Evolutionary conservation across 2,329 filamentous ascomycete species (phyloP), one percentile per base, ranked within the genome.

Genomic region (Myrmaecium sp.): DNA sequence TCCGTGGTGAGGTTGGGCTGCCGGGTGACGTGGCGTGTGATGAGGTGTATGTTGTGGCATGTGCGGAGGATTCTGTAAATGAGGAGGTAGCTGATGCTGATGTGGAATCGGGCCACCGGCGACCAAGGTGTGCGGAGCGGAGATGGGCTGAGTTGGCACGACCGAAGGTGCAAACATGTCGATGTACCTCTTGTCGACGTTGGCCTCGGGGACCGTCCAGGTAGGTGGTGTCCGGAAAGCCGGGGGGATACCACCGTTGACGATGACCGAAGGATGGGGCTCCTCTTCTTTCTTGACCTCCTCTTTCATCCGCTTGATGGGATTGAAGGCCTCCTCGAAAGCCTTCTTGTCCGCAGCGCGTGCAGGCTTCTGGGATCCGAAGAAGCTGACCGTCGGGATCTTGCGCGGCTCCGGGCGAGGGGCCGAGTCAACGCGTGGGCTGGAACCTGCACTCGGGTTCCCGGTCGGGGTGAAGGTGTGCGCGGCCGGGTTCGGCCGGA

Each of bases 181-280:
- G 26, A 70, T 67, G 49, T 84, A 92, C 0, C 70, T 79, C 42
- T 78, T 80, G 36, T 91, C 79, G 22, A 68, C 61, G 36, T 81
- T 76, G 12, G 74, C 71, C 25, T 69, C 57, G 14, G 72, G 55
- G 7, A 13, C 7, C 6, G 6, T 13, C 86, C 89, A 98, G 1
- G 76, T 84, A 1, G 83, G 83, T 7, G 64, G 60, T 2, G 89
- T 95, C 40, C 82, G 75, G 51, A 76, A 94, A 4, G 86, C 74
- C 15, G 77, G 76, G 19, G 77, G 76, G 28, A 94, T 68, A n/a
- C 82, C 83, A 24, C 74, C 75, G 42, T 89, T 92, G 31, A 72
- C 66, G n/a, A n/a, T n/a, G n/a, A n/a, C n/a, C n/a, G n/a, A n/a
- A n/a, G n/a, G n/a, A n/a, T n/a, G n/a, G 18, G 71, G 63, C 60